Evolutionary conservation across 495 filamentous ascomycete genomes (phyloP), one percentile per base, ranked within the genome.

Genomic region (Daldinia bambusicola): DNA sequence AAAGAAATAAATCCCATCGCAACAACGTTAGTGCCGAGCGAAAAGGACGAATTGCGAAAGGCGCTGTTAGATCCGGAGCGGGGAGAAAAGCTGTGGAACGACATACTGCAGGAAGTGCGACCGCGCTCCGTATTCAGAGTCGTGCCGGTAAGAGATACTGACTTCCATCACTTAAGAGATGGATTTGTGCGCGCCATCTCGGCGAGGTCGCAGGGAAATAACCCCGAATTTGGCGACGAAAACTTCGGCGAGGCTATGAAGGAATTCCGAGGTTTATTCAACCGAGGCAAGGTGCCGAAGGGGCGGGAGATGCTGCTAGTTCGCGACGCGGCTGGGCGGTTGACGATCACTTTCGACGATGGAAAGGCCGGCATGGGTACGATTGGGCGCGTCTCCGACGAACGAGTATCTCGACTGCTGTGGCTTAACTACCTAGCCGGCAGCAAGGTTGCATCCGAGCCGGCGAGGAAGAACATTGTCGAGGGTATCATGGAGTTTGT

Each of bases 341-440:
- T 97, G 73, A 86, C 87, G 61, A 89, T 91, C 31, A 85, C 90
- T 59, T 93, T 89, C 75, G 89, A 94, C 71, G 82, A 82, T 57
- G 84, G 82, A n/a, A 77, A 79, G 71, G 58, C 74, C 32, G 83
- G 83, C 31, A 77, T 77, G 75, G 80, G 77, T 76, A 80, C 75
- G 30, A 81, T 78, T 69, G 80, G 79, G 37, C 72, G 67, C 6
- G 88, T 98, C 0, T 70, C 77, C 3, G 95, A 98, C 77, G 91
- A 94, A 84, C 83, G 94, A 58, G 81, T 98, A 9, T 90, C 89
- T 59, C 87, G 92, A 61, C 82, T 93, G 63, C 82, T 98, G 18
- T 98, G 95, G 95, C 80, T 97, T 77, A 90, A 92, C 63, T 99
- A 97, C 80, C 79, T 99, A 38, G 93, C 88, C 18, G 96, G 94